A percentile compares a stretch with the other conserved stretches of the same genome.
Evolutionary conservation across 371 early-diverging fungal species (phyloP).

Genomic region (Fennellomyces sp.): DNA sequence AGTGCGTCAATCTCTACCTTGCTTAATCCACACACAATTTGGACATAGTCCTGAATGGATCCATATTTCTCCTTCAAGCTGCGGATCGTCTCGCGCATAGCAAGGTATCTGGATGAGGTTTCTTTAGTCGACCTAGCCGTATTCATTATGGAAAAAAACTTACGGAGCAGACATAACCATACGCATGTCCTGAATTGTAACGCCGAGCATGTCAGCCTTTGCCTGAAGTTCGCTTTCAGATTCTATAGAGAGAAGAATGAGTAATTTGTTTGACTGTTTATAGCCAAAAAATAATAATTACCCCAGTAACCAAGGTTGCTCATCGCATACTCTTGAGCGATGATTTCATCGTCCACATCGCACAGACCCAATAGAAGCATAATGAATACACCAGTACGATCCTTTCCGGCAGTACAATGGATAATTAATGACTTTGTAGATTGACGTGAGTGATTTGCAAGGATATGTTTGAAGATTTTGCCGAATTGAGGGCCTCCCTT

Average conservation of each 20-base stretch:
- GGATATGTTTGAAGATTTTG: conserved; percentile 56
- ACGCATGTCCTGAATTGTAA: conserved; percentile 35
- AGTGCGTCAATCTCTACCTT: conserved; percentile 30
- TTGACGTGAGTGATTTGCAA: conserved; percentile 39
- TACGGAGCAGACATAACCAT: conserved; percentile 56
- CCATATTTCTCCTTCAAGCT: conserved; percentile 28
- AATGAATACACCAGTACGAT: conserved; percentile 83
- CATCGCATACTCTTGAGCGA: conserved; percentile 78
- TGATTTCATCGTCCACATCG: conserved; percentile 74
- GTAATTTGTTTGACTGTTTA: too few species aligned
- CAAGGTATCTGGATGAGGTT: conserved; percentile 47
- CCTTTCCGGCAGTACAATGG: conserved; percentile 91
- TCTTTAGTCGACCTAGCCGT: too few species aligned
- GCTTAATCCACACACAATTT: conserved; percentile 36
- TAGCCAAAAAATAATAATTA: conserved; percentile 16
- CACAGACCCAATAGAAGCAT: conserved; percentile 73
- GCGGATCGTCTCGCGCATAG: conserved; percentile 47
- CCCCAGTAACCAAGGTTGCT: conserved; percentile 58
- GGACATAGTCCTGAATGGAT: conserved; percentile 33
- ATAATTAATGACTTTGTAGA: conserved; percentile 63
- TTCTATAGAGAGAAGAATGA: conserved; percentile 19
- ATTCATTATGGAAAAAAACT: conserved; percentile 10
- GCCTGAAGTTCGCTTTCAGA: conserved; percentile 37
- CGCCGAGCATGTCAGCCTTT: conserved; percentile 34
- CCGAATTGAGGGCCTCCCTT: conserved; percentile 52